Evolutionary conservation across 106 monocot genomes (phyloP), one percentile per base, ranked within the genome.

Genomic region (Dioscorea alata): DNA sequence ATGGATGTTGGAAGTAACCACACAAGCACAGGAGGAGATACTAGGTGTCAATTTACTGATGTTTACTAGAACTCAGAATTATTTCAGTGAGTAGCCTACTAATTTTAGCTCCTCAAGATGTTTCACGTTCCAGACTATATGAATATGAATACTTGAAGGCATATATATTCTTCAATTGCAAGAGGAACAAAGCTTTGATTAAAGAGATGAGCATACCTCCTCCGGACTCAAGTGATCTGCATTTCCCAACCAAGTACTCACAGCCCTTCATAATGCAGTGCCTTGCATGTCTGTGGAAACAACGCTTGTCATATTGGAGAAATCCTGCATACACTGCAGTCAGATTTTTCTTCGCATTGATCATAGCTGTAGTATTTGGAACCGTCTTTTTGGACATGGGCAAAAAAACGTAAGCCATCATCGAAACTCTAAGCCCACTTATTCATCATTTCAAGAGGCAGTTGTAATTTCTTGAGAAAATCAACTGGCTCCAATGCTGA

Each of bases 1-100:
- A 59, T 87, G 87, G 87, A 87, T 87, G 87, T 52, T 87, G 66
- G 83, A 87, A 54, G 69, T 83, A 35, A 83, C 83, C 24, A 68
- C 68, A 17, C 53, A 33, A 61, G 73, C 76, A 20, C 79, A 87
- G 58, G 87, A 87, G 77, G 79, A 82, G 16, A 63, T 63, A 4
- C 28, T 85, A 13, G 81, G 81, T 14, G 57, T 78, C 23, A 78
- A 85, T 85, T 85, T 49, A 10, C 74, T 33, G 81, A 85, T 17
- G 28, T 58, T 19, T 85, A 85, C 67, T 74, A 48, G 57, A 85
- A 81, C 42, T 85, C 85, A 4, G 78, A 78, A 68, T 69, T 85
- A 4, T 81, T 59, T 49, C 74, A 70, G 85, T 85, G 66, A 18
- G 52, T 32, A 14, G 19, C 19, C 54, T 16, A 14, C 12, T 42